Evolutionary conservation across 129 eudicot genomes (phyloP).

Genomic region (carrot (Daucus carota)): DH1_v3.0 NC_030386.2:37040501-37041000

Average conservation of each 20-base stretch:
- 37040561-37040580: background rate
- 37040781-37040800: constrained; percentile 5
- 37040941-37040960: constrained; percentile 4
- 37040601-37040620: background rate
- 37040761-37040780: constrained; percentile 12
- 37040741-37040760: constrained; percentile 3
- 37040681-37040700: background rate
- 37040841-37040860: constrained; percentile 4
- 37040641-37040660: background rate
- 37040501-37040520: background rate
- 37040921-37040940: constrained; percentile 6
- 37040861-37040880: constrained; percentile 8
- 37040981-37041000: constrained; percentile 17
- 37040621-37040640: too few species aligned
- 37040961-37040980: constrained; percentile 17
- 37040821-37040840: background rate
- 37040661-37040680: background rate
- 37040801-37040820: constrained; percentile 2
- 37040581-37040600: background rate
- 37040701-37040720: background rate
- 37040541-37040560: background rate
- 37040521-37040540: background rate
- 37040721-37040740: background rate
- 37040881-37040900: background rate
- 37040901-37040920: constrained; percentile 11